Conservation (phyloP, 352 stramenopile genomes). For the Phytophthora constricta region DNA sequence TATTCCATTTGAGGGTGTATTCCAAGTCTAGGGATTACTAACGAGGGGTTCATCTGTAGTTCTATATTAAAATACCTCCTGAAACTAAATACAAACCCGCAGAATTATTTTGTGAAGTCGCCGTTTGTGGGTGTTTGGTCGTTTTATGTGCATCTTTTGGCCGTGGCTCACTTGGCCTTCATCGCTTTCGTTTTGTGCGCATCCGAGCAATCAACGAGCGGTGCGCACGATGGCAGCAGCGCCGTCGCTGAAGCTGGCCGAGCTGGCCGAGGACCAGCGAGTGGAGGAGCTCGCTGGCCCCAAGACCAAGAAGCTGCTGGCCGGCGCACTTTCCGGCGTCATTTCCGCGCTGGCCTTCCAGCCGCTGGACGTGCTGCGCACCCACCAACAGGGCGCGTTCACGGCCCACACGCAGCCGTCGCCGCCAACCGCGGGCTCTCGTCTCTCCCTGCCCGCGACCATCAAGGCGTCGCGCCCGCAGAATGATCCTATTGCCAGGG, state of each 20-base stretch:
- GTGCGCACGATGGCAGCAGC: conserved; percentile 20
- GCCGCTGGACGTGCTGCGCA: conserved; percentile 85
- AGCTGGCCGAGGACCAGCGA: conserved; percentile 34
- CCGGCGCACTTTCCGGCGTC: conserved; percentile 76
- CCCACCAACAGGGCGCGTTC: conserved; percentile 86
- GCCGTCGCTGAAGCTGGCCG: conserved; percentile 30
- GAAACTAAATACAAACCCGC: no score
- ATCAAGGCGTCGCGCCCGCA: conserved; percentile 26
- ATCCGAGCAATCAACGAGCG: conserved; percentile 13
- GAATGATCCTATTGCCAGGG: conserved; percentile 32
- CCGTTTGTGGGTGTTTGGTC: background rate
- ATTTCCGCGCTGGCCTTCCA: conserved; percentile 86
- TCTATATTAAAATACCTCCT: no score
- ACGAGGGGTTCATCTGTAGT: no score
- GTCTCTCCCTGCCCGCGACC: conserved; percentile 22
- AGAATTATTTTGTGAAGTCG: no score
- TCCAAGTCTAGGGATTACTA: no score
- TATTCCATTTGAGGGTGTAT: no score
- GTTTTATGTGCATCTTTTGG: background rate
- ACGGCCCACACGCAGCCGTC: conserved; percentile 28
- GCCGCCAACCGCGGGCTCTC: conserved; percentile 8
- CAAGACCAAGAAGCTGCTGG: conserved; percentile 79
- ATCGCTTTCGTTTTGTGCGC: background rate
- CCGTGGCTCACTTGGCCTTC: no score
- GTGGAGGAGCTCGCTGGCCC: conserved; percentile 38